phyloP scores from a whole-genome alignment of 805 yeast species.

The Candida anglica region DNA sequence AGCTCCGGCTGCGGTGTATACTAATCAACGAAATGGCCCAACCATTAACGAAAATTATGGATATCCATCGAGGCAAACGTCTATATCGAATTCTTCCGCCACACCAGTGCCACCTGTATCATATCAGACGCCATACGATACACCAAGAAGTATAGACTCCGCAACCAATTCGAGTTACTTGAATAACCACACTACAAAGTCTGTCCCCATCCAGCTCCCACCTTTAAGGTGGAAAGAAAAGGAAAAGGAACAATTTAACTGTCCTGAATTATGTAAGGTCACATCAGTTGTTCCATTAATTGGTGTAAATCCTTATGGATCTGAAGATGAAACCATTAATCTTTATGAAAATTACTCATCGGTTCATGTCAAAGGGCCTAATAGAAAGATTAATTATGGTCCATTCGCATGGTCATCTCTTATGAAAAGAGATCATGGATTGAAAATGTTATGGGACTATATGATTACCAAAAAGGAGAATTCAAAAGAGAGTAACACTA shows the following conservation, averaged over 20 bases:
- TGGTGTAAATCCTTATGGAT: conserved; percentile 23
- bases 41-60: too few species aligned
- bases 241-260: too few species aligned
- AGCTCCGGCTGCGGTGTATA: too few species aligned
- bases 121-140: neutral
- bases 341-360: conserved; percentile 33
- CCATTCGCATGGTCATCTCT: conserved; percentile 37
- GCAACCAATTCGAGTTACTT: too few species aligned
- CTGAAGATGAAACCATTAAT: conserved; percentile 26
- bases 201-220: neutral
- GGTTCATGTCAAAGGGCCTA: conserved; percentile 22
- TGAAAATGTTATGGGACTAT: conserved; percentile 30
- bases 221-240: conserved; percentile 2
- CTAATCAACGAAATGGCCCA: too few species aligned
- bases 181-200: neutral
- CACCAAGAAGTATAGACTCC: too few species aligned
- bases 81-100: too few species aligned
- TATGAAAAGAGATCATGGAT: conserved; percentile 30
- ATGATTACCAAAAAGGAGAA: conserved; percentile 12
- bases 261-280: neutral
- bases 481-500: conserved; percentile 14
- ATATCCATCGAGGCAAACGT: too few species aligned
- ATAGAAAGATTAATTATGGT: conserved; percentile 30
- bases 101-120: neutral
- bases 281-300: conserved; percentile 3